Evolutionary conservation across 306 rosid genomes (phyloP), one percentile per base, ranked within the genome.

Genomic region (Dryas drummondii): DNA sequence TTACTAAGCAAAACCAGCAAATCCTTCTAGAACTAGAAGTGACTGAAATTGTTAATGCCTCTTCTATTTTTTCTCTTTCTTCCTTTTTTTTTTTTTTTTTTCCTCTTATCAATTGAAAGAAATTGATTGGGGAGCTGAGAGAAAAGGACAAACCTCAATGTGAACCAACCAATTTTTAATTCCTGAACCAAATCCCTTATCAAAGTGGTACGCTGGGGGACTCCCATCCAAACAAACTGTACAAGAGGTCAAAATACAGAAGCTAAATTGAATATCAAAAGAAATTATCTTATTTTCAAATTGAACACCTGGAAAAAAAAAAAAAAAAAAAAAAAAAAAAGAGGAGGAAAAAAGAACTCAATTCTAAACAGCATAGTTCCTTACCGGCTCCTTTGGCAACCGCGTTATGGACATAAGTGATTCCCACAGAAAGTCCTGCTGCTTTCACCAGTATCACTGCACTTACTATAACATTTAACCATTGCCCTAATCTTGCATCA

Each of bases 181-280:
- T 66, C 98, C 98, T n/a, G 90, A 47, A 69, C 97, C 97, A 79
- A 62, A 76, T 63, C 98, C 98, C 65, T 70, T 82, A 46, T 86
- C 87, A 69, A 82, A 81, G 82, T 94, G 98, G 78, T 94, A 94
- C 83, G 98, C 98, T 58, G 98, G 91, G 16, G 97, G 91, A 72
- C 93, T 91, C 53, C 98, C 98, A 75, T 94, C 98, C 89, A 94
- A 86, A 83, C 98, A 94, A 81, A 94, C 97, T 94, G 91, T 80
- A 73, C 17, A 66, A 71, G 8, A 72, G 51, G 69, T 78, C 49
- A 45, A 72, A 76, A 71, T 65, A 72, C 47, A 76, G 54, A 61
- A 60, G 50, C 66, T 53, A 16, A 73, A 47, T 40, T 16, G 50
- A 62, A 8, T n/a, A 16, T 50, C 22, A 17, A 52, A 65, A 10